Conservation (phyloP, 306 rosid genomes). For the Prunus salicina region DNA sequence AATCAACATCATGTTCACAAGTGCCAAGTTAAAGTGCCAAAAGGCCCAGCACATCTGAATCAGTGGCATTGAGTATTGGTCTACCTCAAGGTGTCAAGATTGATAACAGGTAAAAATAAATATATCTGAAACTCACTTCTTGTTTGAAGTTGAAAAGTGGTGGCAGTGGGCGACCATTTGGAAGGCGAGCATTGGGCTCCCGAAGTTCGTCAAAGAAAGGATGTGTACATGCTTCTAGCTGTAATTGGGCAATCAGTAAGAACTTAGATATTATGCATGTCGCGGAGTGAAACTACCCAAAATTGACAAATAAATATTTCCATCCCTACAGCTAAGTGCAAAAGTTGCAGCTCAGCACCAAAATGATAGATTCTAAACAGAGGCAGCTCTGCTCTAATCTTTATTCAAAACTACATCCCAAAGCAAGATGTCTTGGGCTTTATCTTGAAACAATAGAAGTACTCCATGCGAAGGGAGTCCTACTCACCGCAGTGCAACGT, state of each 20-base stretch:
- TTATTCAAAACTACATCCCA: background rate
- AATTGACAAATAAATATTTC: constrained; percentile 2
- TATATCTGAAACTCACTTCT: constrained; percentile 58
- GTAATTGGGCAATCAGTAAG: constrained; percentile 30
- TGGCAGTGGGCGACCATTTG: constrained; percentile 82
- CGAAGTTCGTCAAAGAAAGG: constrained; percentile 94
- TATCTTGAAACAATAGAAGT: background rate
- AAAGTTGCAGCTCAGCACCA: constrained; percentile 7
- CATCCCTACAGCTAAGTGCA: constrained; percentile 1
- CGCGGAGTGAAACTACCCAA: background rate
- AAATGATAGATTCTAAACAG: constrained; percentile 16
- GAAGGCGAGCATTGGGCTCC: constrained; percentile 77
- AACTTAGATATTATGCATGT: background rate
- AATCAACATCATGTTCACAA: background rate
- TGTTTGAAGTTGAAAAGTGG: constrained; percentile 85
- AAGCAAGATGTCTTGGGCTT: background rate
- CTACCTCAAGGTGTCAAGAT: background rate
- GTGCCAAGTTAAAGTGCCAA: background rate
- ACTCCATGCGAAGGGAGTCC: background rate
- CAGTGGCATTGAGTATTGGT: background rate
- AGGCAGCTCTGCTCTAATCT: background rate
- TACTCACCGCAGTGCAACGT: constrained; percentile 88
- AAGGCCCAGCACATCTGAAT: background rate
- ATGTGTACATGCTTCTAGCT: constrained; percentile 95
- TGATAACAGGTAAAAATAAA: background rate